Evolutionary conservation across 1,284 basidiomycete genomes (phyloP).

Genomic region (Trichosporon faecale): DNA sequence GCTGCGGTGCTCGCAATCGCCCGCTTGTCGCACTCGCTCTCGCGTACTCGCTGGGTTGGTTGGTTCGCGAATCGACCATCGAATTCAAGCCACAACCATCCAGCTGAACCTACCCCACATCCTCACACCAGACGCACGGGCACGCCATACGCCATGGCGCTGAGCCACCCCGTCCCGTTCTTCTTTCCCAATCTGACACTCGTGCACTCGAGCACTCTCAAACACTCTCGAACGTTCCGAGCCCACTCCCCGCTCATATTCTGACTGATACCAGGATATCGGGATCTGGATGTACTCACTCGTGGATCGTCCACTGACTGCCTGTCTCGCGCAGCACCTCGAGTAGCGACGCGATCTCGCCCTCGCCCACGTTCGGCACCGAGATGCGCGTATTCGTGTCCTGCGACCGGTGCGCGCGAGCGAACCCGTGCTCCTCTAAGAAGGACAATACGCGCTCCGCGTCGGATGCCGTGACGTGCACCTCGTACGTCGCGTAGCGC

Average conservation of each 20-base stretch:
- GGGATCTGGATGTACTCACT: no score
- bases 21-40: not conserved
- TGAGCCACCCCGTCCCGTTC: not conserved
- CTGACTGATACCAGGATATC: no score
- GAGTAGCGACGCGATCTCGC: slow-evolving; percentile 30
- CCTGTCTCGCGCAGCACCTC: slow-evolving; percentile 23
- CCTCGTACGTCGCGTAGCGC: slow-evolving; percentile 69
- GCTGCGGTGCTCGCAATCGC: not conserved
- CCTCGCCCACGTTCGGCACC: slow-evolving; percentile 34
- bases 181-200: not conserved
- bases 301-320: slow-evolving; percentile 34
- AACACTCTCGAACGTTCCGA: not conserved
- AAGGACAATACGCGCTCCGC: slow-evolving; percentile 59
- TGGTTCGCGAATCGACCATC: not conserved
- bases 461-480: slow-evolving; percentile 68
- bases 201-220: not conserved
- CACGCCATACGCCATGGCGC: not conserved
- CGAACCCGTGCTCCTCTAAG: slow-evolving; percentile 60
- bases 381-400: slow-evolving; percentile 37
- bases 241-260: not conserved
- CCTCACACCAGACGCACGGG: not conserved
- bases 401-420: slow-evolving; percentile 34
- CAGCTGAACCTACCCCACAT: not conserved
- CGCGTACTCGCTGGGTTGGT: not conserved
- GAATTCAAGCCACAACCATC: not conserved